Percentiles rank a stretch among this genome's conserved stretches.
phyloP scores from a whole-genome alignment of 2,329 filamentous ascomycete genomes.

The Parafenestella ontariensis region DNA sequence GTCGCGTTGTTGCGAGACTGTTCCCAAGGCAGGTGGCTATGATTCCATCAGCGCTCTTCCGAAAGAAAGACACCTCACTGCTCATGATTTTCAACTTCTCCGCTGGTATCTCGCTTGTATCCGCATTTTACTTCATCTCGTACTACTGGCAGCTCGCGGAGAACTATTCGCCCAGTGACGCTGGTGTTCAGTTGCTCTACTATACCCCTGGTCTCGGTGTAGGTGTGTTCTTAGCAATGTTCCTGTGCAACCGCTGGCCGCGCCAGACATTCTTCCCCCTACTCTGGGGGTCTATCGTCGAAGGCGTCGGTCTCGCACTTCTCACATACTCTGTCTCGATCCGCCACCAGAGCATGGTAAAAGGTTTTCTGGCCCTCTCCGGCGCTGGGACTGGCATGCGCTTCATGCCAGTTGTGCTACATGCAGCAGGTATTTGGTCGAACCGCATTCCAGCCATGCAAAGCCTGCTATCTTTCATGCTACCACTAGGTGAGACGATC shows the following conservation, averaged over 20 bases:
- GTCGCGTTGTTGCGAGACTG: slow-evolving; percentile 54
- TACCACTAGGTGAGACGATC: slow-evolving; percentile 70
- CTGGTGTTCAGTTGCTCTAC: slow-evolving; percentile 63
- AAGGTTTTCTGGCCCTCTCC: slow-evolving; percentile 70
- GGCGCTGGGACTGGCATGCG: slow-evolving; percentile 69
- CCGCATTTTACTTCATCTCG: slow-evolving; percentile 72
- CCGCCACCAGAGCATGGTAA: slow-evolving; percentile 60
- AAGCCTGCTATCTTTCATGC: slow-evolving; percentile 65
- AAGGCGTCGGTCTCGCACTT: slow-evolving; percentile 65
- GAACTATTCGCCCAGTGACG: slow-evolving; percentile 55
- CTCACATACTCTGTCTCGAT: slow-evolving; percentile 64
- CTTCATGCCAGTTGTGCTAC: slow-evolving; percentile 70
- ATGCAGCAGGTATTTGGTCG: slow-evolving; percentile 69
- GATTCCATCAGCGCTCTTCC: slow-evolving; percentile 68
- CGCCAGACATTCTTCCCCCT: slow-evolving; percentile 68
- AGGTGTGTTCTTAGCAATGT: slow-evolving; percentile 66
- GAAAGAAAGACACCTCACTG: slow-evolving; percentile 65
- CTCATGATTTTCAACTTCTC: slow-evolving; percentile 68
- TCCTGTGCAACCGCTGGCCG: slow-evolving; percentile 67
- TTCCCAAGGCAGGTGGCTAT: slow-evolving; percentile 66
- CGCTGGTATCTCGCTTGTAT: slow-evolving; percentile 62
- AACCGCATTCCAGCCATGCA: slow-evolving; percentile 65
- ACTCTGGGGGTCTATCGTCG: slow-evolving; percentile 55
- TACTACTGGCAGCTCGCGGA: slow-evolving; percentile 72
- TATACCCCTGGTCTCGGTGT: slow-evolving; percentile 69